These are phyloP conservation scores for Phanerodontia chrysosporium DNA, from an alignment of 768 basidiomycete species.

Conservation along the genomic window DNA sequence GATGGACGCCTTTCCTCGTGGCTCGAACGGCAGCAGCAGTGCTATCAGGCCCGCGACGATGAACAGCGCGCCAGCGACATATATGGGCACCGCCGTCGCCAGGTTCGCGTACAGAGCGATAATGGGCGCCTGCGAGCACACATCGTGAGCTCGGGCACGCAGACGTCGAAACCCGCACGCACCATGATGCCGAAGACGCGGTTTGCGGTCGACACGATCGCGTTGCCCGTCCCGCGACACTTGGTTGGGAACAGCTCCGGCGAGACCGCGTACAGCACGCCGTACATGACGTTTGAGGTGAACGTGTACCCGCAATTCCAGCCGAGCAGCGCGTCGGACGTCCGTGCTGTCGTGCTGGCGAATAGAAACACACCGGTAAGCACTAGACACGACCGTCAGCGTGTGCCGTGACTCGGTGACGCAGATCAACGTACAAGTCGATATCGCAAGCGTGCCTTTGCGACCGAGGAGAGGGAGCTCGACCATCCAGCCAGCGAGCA, in stretches of 20 bases:
- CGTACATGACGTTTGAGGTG: conserved; percentile 55
- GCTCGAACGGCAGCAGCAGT: conserved; percentile 52
- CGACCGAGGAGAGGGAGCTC: conserved; percentile 49
- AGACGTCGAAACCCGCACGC: conserved; percentile 13
- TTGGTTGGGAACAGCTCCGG: conserved; percentile 54
- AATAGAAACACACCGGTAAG: conserved; percentile 58
- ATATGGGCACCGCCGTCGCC: conserved; percentile 49
- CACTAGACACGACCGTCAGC: conserved; percentile 25
- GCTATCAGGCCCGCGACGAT: conserved; percentile 45
- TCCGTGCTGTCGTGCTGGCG: conserved; percentile 50
- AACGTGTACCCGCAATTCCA: conserved; percentile 61
- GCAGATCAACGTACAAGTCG: conserved; percentile 28
- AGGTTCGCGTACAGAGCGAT: conserved; percentile 48
- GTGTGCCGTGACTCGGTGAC: conserved; percentile 5
- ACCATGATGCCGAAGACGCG: conserved; percentile 59
- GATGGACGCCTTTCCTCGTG: conserved; percentile 50
- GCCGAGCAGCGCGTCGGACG: conserved; percentile 46
- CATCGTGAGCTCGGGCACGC: neutral
- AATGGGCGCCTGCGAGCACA: conserved; percentile 36
- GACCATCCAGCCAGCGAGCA: conserved; percentile 50
- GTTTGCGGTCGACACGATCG: conserved; percentile 46
- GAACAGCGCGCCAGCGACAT: conserved; percentile 49
- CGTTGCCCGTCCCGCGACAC: conserved; percentile 53
- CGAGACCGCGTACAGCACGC: conserved; percentile 36
- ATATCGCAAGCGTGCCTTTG: conserved; percentile 47